phyloP scores from a whole-genome alignment of 495 filamentous ascomycete species.

The Cryomyces minteri region DNA sequence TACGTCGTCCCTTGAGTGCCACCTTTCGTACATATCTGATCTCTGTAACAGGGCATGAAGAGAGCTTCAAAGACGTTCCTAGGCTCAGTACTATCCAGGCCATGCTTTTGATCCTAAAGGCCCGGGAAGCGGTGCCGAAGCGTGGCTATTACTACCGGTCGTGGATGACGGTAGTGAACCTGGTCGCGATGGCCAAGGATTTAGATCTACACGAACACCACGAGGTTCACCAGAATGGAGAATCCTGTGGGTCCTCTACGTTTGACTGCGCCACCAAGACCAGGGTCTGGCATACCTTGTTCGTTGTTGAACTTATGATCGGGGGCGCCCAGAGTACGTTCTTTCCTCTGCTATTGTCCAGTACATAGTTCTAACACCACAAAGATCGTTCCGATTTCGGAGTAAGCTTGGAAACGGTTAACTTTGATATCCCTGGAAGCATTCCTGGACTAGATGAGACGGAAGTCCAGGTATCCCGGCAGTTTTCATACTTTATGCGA shows the following conservation, averaged over 20 bases:
- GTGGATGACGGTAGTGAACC: constrained; percentile 91
- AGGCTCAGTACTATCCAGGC: constrained; percentile 89
- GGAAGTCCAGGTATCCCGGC: constrained; percentile 60
- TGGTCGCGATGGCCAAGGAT: constrained; percentile 85
- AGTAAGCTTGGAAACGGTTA: constrained; percentile 57
- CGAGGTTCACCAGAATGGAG: constrained; percentile 51
- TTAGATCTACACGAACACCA: constrained; percentile 80
- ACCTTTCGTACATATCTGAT: constrained; percentile 16
- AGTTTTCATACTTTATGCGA: constrained; percentile 64
- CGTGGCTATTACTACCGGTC: constrained; percentile 94
- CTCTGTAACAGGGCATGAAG: constrained; percentile 52
- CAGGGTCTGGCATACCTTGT: constrained; percentile 79
- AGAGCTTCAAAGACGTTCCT: constrained; percentile 91
- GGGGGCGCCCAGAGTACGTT: constrained; percentile 77
- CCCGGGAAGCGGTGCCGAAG: constrained; percentile 76
- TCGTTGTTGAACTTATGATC: constrained; percentile 81
- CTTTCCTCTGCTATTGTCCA: neutral
- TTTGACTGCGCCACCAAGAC: constrained; percentile 71
- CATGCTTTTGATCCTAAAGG: constrained; percentile 73
- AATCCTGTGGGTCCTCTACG: constrained; percentile 43
- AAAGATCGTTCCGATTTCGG: constrained; percentile 68
- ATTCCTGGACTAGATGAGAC: constrained; percentile 51
- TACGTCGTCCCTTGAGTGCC: constrained; percentile 25
- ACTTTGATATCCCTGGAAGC: constrained; percentile 47
- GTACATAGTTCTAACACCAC: constrained; percentile 15